These are phyloP conservation scores for Neodidymelliopsis sp. DNA, from an alignment of 2,329 filamentous ascomycete species.

Conservation along the genomic window DNA sequence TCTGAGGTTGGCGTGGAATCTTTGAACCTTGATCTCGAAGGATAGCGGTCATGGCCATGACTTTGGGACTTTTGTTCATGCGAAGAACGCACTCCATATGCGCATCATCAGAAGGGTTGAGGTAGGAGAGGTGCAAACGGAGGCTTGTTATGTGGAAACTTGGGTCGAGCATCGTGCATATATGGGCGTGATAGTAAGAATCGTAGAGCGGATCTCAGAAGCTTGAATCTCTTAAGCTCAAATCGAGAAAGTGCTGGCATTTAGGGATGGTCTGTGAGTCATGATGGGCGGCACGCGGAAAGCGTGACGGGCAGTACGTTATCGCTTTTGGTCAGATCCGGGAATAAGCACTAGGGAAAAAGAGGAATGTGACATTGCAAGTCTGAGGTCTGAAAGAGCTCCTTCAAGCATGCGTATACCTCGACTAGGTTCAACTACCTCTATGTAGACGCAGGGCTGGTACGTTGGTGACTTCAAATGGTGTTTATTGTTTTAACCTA, in stretches of 20 bases:
- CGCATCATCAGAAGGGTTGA: slow-evolving; percentile 21
- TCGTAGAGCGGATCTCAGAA: no score
- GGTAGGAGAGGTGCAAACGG: slow-evolving; percentile 29
- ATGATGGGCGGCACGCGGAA: not conserved
- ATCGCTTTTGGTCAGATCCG: slow-evolving; percentile 1
- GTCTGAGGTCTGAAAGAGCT: no score
- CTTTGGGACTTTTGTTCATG: slow-evolving; percentile 18
- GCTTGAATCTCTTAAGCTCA: no score
- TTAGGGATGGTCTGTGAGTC: no score
- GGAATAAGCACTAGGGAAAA: slow-evolving; percentile 10
- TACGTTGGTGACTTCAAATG: not conserved
- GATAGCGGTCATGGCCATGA: not conserved
- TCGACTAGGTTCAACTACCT: no score
- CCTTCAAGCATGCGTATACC: no score
- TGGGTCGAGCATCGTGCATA: slow-evolving; percentile 59
- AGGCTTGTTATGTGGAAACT: slow-evolving; percentile 71
- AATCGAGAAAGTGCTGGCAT: no score
- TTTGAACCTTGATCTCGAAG: not conserved
- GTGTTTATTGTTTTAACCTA: not conserved
- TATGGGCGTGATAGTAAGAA: no score
- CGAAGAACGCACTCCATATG: slow-evolving; percentile 25
- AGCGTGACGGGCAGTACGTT: not conserved
- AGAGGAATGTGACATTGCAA: slow-evolving; percentile 5
- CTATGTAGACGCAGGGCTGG: no score
- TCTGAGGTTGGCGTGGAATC: not conserved